Conservation (phyloP, 1,139 yeast species). For the Candida labiduridarum region DNA sequence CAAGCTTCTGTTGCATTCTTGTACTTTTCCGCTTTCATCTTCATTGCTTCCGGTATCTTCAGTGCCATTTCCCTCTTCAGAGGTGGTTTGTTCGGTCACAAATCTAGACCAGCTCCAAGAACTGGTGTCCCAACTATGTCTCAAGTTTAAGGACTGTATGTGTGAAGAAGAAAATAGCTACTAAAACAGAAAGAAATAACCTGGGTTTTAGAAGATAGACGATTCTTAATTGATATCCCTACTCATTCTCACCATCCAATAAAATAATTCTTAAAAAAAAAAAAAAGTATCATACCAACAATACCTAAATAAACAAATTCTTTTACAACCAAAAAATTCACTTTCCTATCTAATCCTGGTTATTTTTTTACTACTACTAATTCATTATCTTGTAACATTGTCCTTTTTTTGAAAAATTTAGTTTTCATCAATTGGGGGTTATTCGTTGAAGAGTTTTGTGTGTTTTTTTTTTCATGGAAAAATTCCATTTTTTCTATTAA, state of each 20-base stretch:
- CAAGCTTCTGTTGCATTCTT: constrained; percentile 92
- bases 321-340: not conserved
- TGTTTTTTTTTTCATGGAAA: not conserved
- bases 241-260: not conserved
- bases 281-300: not conserved
- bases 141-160: constrained; percentile 55
- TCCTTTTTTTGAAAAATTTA: not conserved
- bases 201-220: constrained; percentile 1
- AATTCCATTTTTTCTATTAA: not conserved
- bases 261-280: not conserved
- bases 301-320: not conserved
- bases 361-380: not conserved
- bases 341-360: constrained; percentile 1
- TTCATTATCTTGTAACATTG: constrained; percentile 1
- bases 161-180: not conserved
- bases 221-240: not conserved
- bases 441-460: not conserved
- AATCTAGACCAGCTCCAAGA: constrained; percentile 53
- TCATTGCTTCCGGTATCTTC: constrained; percentile 68
- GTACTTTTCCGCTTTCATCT: constrained; percentile 79
- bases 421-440: not conserved
- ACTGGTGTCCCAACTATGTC: constrained; percentile 90
- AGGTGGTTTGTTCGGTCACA: constrained; percentile 76
- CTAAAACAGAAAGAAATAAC: too few species aligned
- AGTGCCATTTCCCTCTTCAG: constrained; percentile 58